Base-by-base conservation (phyloP, 139 green algal species). In the Coelastrella sp. region DNA sequence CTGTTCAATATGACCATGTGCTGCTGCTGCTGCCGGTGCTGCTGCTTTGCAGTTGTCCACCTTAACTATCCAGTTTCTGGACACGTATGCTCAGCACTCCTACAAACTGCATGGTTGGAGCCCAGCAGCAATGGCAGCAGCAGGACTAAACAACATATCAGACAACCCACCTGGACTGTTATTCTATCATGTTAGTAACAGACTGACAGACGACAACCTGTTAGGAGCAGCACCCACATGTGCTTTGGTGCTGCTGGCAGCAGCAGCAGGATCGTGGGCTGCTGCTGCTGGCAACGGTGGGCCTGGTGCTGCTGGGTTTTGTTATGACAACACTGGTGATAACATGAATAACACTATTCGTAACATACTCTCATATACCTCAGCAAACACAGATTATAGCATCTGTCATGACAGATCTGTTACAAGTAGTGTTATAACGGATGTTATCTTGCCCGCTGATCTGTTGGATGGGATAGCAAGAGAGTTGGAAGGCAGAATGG, bases 201-300 rank as follows among this genome's bases (percentile, higher is more conserved):
- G 82, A 17, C 32, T 87, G 0, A 16, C 32, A 4, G 56, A 64
- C 13, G 56, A 22, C 59, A 78, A 78, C 64, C 16, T 78, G 64
- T 66, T 87, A 47, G 17, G 23, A 23, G 20, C 6, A 4, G 23
- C 64, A 17, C 82, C 82, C 14, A 87, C 82, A 6, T 56, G 65
- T 32, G 47, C 32, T 22, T 19, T 87, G 65, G 82, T 87, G 82
- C 64, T 87, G 82, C 74, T 78, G 22, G 65, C 82, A 65, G 82
- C 82, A 66, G 64, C 82, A 65, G 81, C 81, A 60, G 81, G 60
- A 5, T 66, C 54, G 7, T 74, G 81, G 23, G 82, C 82, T 23
- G 81, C 22, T 47, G 64, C 81, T 32, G 82, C 82, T 87, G 82
- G 82, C 23, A 78, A 56, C 32, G 14, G 64, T 71, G 23, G 14